phyloP scores from a whole-genome alignment of 1,284 basidiomycete species.

The Athelia psychrophila region DNA sequence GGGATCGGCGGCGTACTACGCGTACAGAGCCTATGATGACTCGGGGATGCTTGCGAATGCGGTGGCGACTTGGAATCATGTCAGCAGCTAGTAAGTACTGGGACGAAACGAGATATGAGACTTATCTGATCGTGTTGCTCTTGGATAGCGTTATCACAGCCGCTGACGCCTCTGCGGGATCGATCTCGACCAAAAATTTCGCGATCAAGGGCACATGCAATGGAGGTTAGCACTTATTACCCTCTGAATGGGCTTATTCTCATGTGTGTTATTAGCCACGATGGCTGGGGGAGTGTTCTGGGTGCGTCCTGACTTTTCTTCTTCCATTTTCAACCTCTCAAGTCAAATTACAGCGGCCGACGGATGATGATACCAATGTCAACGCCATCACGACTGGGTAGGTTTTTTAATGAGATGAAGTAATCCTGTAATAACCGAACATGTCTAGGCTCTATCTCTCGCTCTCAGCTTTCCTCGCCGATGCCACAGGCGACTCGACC shows the following conservation, averaged over 20 bases:
- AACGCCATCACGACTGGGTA: conserved; percentile 17
- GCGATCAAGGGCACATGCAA: conserved; percentile 13
- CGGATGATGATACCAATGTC: conserved; percentile 7
- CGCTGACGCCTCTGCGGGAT: conserved; percentile 12
- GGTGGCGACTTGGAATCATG: conserved; percentile 17
- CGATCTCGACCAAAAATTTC: conserved; percentile 10
- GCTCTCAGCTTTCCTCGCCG: conserved; percentile 14
- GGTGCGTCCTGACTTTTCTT: conserved; percentile 4
- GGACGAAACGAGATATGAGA: too few species aligned
- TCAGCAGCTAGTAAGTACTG: conserved; percentile 6
- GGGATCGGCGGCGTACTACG: conserved; percentile 21
- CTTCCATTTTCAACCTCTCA: not conserved
- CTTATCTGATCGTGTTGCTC: not conserved
- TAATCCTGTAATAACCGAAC: too few species aligned
- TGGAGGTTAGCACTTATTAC: conserved; percentile 3
- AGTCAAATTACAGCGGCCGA: not conserved
- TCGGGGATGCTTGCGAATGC: conserved; percentile 16
- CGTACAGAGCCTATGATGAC: conserved; percentile 19
- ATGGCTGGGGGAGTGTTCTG: conserved; percentile 18
- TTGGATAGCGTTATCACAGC: conserved; percentile 9
- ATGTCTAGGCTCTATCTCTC: conserved; percentile 13
- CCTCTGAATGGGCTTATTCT: not conserved
- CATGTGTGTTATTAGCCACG: conserved; percentile 1
- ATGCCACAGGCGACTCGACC: conserved; percentile 2
- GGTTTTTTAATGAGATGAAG: not conserved